A percentile compares a stretch with the other conserved stretches of the same genome.
Evolutionary conservation across 2,329 filamentous ascomycete species (phyloP).

Genomic region (Madurella mycetomatis): DNA sequence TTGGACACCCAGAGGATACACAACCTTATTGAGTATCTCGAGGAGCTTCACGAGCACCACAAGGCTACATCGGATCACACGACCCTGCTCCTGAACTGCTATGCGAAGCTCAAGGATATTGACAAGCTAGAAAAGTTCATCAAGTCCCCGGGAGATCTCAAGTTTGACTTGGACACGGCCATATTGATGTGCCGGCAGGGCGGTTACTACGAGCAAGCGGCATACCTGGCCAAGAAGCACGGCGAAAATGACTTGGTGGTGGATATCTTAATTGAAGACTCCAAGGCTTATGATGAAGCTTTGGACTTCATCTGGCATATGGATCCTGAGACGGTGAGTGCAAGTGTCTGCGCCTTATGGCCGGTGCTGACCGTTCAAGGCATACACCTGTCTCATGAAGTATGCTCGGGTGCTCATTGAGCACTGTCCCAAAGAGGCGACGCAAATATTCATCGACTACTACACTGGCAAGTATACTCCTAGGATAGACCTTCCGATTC

Average conservation of each 20-base stretch:
- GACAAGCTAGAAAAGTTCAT: slow-evolving; percentile 96
- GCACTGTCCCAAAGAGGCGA: slow-evolving; percentile 77
- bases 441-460: slow-evolving; percentile 87
- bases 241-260: slow-evolving; percentile 91
- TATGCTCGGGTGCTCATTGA: slow-evolving; percentile 89
- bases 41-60: slow-evolving; percentile 91
- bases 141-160: slow-evolving; percentile 87
- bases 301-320: slow-evolving; percentile 87
- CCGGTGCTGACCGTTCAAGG: slow-evolving; percentile 46
- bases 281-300: slow-evolving; percentile 83
- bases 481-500: slow-evolving; percentile 52
- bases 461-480: slow-evolving; percentile 83
- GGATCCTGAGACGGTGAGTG: slow-evolving; percentile 69
- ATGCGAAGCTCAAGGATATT: slow-evolving; percentile 95
- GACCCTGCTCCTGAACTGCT: slow-evolving; percentile 90
- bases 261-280: slow-evolving; percentile 93
- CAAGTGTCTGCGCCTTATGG: not conserved
- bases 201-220: slow-evolving; percentile 94
- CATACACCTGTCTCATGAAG: slow-evolving; percentile 88
- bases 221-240: slow-evolving; percentile 90
- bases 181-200: slow-evolving; percentile 97
- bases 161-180: slow-evolving; percentile 94
- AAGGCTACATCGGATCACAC: slow-evolving; percentile 94
- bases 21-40: slow-evolving; percentile 93
- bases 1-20: slow-evolving; percentile 96